phyloP scores from a whole-genome alignment of 306 rosid species.

The Myrica gale region DNA sequence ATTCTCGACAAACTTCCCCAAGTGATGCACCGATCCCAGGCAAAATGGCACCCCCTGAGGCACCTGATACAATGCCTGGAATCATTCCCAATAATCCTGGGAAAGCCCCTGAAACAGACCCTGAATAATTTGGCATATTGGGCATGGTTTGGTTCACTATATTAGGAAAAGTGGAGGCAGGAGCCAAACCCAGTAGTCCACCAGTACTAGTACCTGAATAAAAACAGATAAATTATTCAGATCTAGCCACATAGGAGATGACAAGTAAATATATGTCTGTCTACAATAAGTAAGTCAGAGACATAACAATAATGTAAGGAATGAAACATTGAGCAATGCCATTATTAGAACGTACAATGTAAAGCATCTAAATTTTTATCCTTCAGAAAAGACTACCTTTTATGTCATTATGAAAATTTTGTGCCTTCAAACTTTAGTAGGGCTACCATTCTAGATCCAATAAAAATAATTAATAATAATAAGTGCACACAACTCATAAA shows the following conservation, averaged over 20 bases:
- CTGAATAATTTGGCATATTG: constrained; percentile 98
- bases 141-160: constrained; percentile 96
- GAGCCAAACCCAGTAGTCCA: constrained; percentile 83
- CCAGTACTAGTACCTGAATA: constrained; percentile 66
- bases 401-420: background rate
- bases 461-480: background rate
- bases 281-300: background rate
- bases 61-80: constrained; percentile 89
- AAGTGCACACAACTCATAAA: background rate
- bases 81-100: constrained; percentile 97
- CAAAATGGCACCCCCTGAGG: constrained; percentile 92
- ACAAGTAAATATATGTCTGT: constrained; percentile 11
- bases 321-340: background rate
- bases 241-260: constrained; percentile 3
- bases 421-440: background rate
- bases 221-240: constrained; percentile 27
- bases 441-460: background rate
- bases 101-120: constrained; percentile 94
- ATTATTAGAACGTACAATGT: background rate
- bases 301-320: background rate
- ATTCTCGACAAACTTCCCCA: constrained; percentile 95
- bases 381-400: background rate
- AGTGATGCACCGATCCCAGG: constrained; percentile 96
- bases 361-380: constrained; percentile 5
- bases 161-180: constrained; percentile 74